Percentiles rank a stretch among this genome's conserved stretches.
Evolutionary conservation across 805 yeast genomes (phyloP).

Genomic region (Maudiozyma saulgeensis): DNA sequence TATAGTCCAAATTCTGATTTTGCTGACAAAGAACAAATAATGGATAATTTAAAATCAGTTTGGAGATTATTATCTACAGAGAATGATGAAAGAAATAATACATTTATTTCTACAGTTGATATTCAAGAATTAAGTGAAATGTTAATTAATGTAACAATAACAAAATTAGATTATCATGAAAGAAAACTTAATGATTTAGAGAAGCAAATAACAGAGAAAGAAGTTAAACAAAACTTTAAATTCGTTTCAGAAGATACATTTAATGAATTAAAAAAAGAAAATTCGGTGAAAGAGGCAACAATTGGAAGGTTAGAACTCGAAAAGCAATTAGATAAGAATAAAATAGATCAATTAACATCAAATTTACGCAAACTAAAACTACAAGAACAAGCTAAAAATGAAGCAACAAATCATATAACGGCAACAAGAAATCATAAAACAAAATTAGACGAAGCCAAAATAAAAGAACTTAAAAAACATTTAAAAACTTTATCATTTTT

Average conservation of each 20-base stretch:
- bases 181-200: not conserved
- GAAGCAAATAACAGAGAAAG: not conserved
- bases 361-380: not conserved
- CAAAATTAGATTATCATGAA: not conserved
- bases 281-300: not conserved
- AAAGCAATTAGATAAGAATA: not conserved
- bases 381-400: not conserved
- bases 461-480: not conserved
- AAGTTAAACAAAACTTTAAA: no score
- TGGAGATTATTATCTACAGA: not conserved
- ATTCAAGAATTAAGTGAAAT: slow-evolving; percentile 2
- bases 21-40: slow-evolving; percentile 3
- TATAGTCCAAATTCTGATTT: not conserved
- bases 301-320: not conserved
- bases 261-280: not conserved
- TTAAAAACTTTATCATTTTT: slow-evolving; percentile 1
- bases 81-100: not conserved
- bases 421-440: not conserved
- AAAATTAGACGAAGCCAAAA: not conserved
- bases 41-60: slow-evolving; percentile 3
- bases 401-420: not conserved
- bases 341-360: not conserved
- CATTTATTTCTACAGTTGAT: not conserved
- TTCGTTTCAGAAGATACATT: not conserved
- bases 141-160: not conserved